Percentiles rank a stretch among this genome's conserved stretches.
These are phyloP conservation scores for Smittium mucronatum DNA, from an alignment of 371 early-diverging fungal species.

Conservation along the genomic window DNA sequence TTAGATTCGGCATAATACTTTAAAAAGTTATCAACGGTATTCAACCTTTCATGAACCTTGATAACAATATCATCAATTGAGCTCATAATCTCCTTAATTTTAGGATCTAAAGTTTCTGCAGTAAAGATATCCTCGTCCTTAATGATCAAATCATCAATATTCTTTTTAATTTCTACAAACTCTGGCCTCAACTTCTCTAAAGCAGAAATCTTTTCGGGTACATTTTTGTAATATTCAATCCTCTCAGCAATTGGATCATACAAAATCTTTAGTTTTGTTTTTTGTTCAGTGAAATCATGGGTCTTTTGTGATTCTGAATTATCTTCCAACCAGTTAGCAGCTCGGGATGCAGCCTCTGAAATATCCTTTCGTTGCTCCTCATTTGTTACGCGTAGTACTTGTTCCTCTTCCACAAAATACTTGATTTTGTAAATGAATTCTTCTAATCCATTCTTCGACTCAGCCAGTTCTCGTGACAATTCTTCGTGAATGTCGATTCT, in stretches of 20 bases:
- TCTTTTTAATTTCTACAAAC: neutral
- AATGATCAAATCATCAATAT: neutral
- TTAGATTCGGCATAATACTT: neutral
- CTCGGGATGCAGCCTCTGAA: slow-evolving; percentile 40
- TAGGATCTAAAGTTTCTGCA: neutral
- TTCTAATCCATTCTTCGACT: slow-evolving; percentile 79
- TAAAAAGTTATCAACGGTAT: neutral
- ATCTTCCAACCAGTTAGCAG: slow-evolving; percentile 79
- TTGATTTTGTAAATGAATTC: slow-evolving; percentile 73
- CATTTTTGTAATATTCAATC: neutral
- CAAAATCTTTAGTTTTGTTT: slow-evolving; percentile 30
- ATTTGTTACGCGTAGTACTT: slow-evolving; percentile 47
- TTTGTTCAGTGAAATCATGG: slow-evolving; percentile 18
- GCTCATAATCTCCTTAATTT: neutral
- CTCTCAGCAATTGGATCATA: slow-evolving; percentile 1
- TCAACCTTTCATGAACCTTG: neutral
- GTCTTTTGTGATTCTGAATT: slow-evolving; percentile 52
- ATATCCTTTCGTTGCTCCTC: slow-evolving; percentile 55
- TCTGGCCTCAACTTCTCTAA: neutral
- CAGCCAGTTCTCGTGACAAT: slow-evolving; percentile 57
- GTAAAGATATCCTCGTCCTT: neutral
- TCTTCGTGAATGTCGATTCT: slow-evolving; percentile 48
- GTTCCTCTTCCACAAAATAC: slow-evolving; percentile 65
- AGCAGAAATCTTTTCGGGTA: neutral
- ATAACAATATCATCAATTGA: neutral